Evolutionary conservation across 371 early-diverging fungal species (phyloP).

Genomic region (Mucor sp.): DNA sequence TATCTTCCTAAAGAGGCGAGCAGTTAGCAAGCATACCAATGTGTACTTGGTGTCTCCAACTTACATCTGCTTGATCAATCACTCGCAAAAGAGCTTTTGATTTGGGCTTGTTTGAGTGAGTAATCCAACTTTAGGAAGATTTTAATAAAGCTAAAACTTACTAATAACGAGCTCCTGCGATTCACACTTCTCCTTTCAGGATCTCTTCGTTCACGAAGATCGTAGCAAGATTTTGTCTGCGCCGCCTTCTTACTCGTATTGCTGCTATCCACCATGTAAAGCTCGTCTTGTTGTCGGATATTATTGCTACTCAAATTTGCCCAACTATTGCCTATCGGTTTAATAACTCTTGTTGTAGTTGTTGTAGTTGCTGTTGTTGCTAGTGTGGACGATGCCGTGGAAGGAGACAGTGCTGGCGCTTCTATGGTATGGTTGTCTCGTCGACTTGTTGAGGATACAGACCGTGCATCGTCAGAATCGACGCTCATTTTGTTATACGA

Average conservation of each 20-base stretch:
- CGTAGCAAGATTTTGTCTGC: neutral
- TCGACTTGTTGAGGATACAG: slow-evolving; percentile 22
- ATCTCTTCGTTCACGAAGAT: slow-evolving; percentile 24
- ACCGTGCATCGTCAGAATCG: slow-evolving; percentile 44
- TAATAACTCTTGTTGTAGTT: neutral
- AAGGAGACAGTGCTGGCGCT: neutral
- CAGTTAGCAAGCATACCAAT: too few species aligned
- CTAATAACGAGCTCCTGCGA: slow-evolving; percentile 42
- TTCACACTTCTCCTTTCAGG: slow-evolving; percentile 45
- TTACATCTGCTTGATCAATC: slow-evolving; percentile 45
- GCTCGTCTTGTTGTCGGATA: slow-evolving; percentile 5
- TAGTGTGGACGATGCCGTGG: neutral
- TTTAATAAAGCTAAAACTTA: slow-evolving; percentile 15
- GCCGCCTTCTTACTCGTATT: neutral
- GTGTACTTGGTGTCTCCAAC: neutral
- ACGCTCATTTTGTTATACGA: slow-evolving; percentile 43
- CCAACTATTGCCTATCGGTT: slow-evolving; percentile 2
- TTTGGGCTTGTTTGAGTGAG: slow-evolving; percentile 30
- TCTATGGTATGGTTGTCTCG: neutral
- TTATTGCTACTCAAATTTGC: slow-evolving; percentile 6
- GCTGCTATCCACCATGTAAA: slow-evolving; percentile 3
- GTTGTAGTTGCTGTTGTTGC: neutral
- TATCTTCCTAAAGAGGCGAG: slow-evolving; percentile 37
- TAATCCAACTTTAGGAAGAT: neutral
- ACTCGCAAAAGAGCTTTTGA: slow-evolving; percentile 47